phyloP scores from a whole-genome alignment of 2,329 filamentous ascomycete genomes.

The Aspergillus alliaceus region DNA sequence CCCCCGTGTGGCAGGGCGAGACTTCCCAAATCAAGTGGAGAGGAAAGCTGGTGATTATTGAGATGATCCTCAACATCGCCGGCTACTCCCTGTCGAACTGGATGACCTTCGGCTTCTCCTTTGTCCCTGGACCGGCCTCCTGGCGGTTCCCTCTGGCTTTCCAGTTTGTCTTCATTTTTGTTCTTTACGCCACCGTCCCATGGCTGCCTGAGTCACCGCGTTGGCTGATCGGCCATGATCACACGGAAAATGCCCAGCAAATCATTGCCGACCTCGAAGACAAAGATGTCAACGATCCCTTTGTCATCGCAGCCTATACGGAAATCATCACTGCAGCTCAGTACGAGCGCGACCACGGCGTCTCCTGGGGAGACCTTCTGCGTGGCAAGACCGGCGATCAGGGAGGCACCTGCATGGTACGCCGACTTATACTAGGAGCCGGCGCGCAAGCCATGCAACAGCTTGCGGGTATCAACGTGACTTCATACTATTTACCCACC shows the following conservation, averaged over 20 bases:
- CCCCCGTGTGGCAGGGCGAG: conserved; percentile 52
- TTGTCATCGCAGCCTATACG: conserved; percentile 41
- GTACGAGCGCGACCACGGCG: conserved; percentile 51
- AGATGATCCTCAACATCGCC: conserved; percentile 27
- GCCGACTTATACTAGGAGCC: conserved; percentile 47
- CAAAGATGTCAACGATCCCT: conserved; percentile 38
- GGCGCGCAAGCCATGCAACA: conserved; percentile 43
- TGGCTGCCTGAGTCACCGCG: conserved; percentile 40
- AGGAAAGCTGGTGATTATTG: conserved; percentile 28
- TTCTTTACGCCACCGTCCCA: conserved; percentile 25
- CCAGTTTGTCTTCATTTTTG: conserved; percentile 31
- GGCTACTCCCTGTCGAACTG: conserved; percentile 47
- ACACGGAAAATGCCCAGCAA: conserved; percentile 39
- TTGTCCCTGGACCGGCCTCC: conserved; percentile 32
- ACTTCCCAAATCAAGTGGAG: conserved; percentile 43
- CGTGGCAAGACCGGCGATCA: conserved; percentile 38
- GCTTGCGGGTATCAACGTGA: conserved; percentile 40
- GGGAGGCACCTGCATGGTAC: conserved; percentile 35
- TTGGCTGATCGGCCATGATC: conserved; percentile 22
- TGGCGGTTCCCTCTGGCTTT: conserved; percentile 34
- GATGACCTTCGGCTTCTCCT: conserved; percentile 45
- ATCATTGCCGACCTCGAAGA: conserved; percentile 41
- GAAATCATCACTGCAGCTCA: conserved; percentile 51
- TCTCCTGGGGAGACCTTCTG: conserved; percentile 52
- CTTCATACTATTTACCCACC: conserved; percentile 40